Percentiles rank a stretch among this genome's conserved stretches.
These are phyloP conservation scores for Sordariomycetes sp. DNA, from an alignment of 2,329 filamentous ascomycete genomes.

Conservation along the genomic window DNA sequence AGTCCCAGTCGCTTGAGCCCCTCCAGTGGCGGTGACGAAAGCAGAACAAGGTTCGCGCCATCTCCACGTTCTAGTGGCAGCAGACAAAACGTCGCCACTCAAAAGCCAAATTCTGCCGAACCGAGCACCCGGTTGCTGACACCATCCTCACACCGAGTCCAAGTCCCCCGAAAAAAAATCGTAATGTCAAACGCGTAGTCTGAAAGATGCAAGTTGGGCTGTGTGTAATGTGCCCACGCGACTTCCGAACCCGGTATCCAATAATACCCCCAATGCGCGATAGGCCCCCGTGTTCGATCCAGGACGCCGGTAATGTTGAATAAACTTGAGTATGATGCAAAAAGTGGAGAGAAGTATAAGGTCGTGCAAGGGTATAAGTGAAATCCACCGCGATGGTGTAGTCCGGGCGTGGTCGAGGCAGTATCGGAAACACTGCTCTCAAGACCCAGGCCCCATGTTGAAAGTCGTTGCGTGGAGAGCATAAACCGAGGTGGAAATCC, in stretches of 20 bases:
- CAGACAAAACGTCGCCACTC: not conserved
- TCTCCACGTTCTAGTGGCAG: not conserved
- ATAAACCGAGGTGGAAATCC: constrained; percentile 4
- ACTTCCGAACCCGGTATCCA: not conserved
- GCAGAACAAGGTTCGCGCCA: not conserved
- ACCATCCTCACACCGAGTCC: not conserved
- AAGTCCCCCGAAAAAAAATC: not conserved
- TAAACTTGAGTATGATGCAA: not conserved
- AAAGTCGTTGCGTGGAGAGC: not conserved
- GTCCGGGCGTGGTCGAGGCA: not conserved
- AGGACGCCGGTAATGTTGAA: not conserved
- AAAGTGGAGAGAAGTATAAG: not conserved
- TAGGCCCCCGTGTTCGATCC: not conserved
- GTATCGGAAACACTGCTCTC: not conserved
- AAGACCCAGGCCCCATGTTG: not conserved
- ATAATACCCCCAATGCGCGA: not conserved
- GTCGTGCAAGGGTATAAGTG: not conserved
- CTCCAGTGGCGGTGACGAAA: not conserved
- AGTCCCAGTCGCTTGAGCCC: not conserved
- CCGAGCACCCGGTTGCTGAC: not conserved
- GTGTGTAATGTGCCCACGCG: not conserved
- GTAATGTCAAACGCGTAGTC: not conserved
- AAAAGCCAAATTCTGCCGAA: not conserved
- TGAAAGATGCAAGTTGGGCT: not conserved
- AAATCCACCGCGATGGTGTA: not conserved